These are phyloP conservation scores for Oenanthe sinensis DNA, from an alignment of 129 eudicot species.

Conservation along the genomic window DNA sequence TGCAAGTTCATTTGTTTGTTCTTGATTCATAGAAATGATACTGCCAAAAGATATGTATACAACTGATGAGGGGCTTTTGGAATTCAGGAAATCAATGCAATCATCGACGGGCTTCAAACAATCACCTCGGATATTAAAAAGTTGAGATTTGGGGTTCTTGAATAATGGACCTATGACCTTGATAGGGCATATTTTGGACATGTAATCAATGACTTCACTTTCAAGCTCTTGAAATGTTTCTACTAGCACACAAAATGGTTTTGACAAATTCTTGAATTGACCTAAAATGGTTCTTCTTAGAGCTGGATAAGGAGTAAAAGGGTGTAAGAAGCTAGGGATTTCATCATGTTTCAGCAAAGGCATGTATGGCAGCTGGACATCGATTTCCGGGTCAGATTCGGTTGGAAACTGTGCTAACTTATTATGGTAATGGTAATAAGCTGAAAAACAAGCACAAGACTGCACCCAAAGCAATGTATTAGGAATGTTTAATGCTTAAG, in stretches of 20 bases:
- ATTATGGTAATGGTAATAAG: conserved; percentile 49
- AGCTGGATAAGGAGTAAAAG: conserved; percentile 36
- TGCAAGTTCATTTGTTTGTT: conserved; percentile 56
- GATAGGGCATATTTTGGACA: conserved; percentile 34
- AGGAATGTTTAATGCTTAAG: conserved; percentile 36
- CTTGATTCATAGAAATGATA: conserved; percentile 44
- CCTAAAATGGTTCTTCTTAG: conserved; percentile 30
- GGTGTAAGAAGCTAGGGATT: conserved; percentile 61
- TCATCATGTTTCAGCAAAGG: conserved; percentile 68
- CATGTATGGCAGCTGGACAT: conserved; percentile 55
- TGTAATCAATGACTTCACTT: conserved; percentile 34
- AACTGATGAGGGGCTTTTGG: conserved; percentile 45
- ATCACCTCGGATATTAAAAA: conserved; percentile 35
- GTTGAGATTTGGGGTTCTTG: conserved; percentile 22
- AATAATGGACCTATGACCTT: conserved; percentile 70
- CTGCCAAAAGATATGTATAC: conserved; percentile 80
- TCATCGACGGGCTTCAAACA: conserved; percentile 42
- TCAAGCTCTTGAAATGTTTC: conserved; percentile 82
- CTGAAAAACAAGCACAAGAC: conserved; percentile 63
- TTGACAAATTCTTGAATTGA: conserved; percentile 47
- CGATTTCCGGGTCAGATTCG: conserved; percentile 39
- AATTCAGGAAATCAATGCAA: conserved; percentile 49
- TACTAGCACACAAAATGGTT: conserved; percentile 52
- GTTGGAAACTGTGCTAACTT: conserved; percentile 41
- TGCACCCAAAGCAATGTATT: conserved; percentile 74